Percentiles rank a stretch among this genome's conserved stretches.
phyloP scores from a whole-genome alignment of 331 rosid genomes.

The Malus hybrid region DNA sequence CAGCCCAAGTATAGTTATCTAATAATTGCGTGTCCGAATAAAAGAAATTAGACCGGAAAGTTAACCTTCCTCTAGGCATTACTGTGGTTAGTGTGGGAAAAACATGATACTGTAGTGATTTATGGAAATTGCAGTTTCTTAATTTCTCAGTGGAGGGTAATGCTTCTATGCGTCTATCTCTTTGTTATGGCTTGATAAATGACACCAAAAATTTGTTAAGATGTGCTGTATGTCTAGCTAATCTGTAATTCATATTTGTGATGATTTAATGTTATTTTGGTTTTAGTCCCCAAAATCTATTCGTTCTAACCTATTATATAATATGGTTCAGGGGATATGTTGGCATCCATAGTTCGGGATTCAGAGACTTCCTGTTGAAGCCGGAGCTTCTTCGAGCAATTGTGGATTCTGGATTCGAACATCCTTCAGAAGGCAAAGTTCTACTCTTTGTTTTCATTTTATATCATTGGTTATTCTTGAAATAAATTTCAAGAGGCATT shows the following conservation, averaged over 20 bases:
- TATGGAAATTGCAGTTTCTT: background rate
- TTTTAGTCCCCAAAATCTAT: background rate
- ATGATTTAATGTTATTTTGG: background rate
- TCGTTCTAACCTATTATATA: background rate
- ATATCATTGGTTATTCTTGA: background rate
- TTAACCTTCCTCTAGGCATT: background rate
- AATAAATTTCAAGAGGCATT: background rate
- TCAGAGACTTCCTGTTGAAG: conserved; percentile 93
- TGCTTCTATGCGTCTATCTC: background rate
- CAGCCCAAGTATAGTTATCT: no score
- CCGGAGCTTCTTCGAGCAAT: conserved; percentile 98
- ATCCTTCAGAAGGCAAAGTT: conserved; percentile 94
- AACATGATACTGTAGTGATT: background rate
- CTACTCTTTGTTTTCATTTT: background rate
- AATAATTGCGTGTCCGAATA: no score
- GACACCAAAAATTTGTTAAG: no score
- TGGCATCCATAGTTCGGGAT: conserved; percentile 97
- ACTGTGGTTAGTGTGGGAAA: background rate
- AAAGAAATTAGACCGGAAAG: background rate
- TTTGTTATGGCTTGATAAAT: no score
- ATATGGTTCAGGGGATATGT: conserved; percentile 72
- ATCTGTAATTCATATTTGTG: background rate
- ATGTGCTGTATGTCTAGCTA: background rate
- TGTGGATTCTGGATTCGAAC: conserved; percentile 95
- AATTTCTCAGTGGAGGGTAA: background rate